Evolutionary conservation across 2,329 filamentous ascomycete species (phyloP).

Genomic region (Thelonectria rubi): DNA sequence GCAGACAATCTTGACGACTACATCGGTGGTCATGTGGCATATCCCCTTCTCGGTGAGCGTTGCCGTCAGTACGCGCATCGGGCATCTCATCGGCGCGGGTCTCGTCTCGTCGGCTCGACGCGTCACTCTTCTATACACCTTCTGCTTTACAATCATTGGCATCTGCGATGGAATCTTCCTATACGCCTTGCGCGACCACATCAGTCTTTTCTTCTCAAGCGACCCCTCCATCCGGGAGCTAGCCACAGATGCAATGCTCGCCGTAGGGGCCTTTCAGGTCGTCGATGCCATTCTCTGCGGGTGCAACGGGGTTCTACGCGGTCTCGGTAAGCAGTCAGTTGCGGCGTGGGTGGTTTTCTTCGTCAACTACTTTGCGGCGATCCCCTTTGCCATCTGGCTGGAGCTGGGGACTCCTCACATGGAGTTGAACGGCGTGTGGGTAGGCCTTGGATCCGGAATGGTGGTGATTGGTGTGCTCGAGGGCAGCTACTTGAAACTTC

Average conservation of each 20-base stretch:
- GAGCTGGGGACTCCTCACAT: conserved; percentile 46
- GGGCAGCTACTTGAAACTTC: conserved; percentile 20
- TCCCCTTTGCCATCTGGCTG: conserved; percentile 51
- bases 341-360: conserved; percentile 49
- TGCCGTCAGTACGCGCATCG: conserved; percentile 53
- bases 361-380: conserved; percentile 51
- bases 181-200: conserved; percentile 12
- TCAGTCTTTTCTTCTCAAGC: conserved; percentile 16
- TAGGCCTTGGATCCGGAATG: conserved; percentile 24
- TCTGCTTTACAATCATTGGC: conserved; percentile 47
- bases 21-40: conserved; percentile 53
- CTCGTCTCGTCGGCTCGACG: conserved; percentile 44
- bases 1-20: conserved; percentile 53
- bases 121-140: conserved; percentile 44
- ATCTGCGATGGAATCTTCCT: conserved; percentile 46
- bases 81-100: conserved; percentile 53
- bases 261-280: conserved; percentile 22
- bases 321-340: conserved; percentile 50
- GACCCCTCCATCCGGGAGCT: conserved; percentile 10
- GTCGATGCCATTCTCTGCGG: conserved; percentile 30
- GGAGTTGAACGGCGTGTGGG: conserved; percentile 36
- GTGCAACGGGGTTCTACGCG: conserved; percentile 51
- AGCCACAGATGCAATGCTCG: conserved; percentile 18
- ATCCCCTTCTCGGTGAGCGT: conserved; percentile 55
- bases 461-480: conserved; percentile 21